Evolutionary conservation across 176 grass and related monocot species (phyloP), one percentile per base, ranked within the genome.

Genomic region (Lolium rigidum): DNA sequence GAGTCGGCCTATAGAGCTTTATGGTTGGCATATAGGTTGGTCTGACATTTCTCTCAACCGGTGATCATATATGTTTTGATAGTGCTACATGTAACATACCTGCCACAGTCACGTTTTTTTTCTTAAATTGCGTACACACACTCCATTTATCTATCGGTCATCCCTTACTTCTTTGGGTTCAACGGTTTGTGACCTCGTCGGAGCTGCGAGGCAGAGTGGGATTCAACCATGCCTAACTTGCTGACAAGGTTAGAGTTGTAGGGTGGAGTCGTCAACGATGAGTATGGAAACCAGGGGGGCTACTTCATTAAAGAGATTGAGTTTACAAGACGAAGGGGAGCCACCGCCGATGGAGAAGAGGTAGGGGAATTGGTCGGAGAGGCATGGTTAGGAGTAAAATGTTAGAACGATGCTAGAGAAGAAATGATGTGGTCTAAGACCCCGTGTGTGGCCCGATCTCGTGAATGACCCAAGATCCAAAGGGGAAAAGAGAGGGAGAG

Each of bases 221-320:
- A 61, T 9, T 61, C 21, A 3, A 41, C 9, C 37, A 10, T 18
- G 7, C 14, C 31, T 41, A 70, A 18, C 69, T 48, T 13, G 2
- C 10, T 15, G 5, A 20, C 22, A 47, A 71, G 10, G n/a, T 20
- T 41, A 10, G 16, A 39, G 16, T 22, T 71, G 10, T 3, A 22
- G 2, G 10, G n/a, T 24, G 20, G n/a, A 24, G 20, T 7, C 2
- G 4, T 48, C 12, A 73, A 6, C 12, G 21, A 46, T 71, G 20
- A 3, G 12, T 4, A 3, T 7, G 1, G n/a, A 4, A 8, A 0
- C n/a, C 0, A 25, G 2, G 43, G n/a, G 14, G 4, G 1, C 70
- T 25, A 14, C 24, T 4, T 14, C 24, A 28, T 6, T 14, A 0
- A 64, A 64, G 22, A 63, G 22, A 14, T 63, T 63, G 13, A 26